Percentiles rank a stretch among this genome's conserved stretches.
Evolutionary conservation across 2,329 filamentous ascomycete species (phyloP).

Genomic region (Aureobasidium pullulans): DNA sequence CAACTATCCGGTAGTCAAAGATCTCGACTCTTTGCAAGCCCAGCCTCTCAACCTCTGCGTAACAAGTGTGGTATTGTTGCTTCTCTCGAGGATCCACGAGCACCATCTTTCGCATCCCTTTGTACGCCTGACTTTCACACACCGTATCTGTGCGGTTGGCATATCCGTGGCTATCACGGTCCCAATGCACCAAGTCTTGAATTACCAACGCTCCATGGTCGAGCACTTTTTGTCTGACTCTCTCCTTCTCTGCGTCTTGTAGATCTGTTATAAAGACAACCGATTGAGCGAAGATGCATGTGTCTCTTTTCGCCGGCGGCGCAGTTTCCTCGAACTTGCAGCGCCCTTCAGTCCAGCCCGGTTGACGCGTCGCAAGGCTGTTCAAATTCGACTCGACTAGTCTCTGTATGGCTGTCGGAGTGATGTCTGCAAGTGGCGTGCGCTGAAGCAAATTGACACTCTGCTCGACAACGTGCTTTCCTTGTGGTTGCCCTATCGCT

Average conservation of each 20-base stretch:
- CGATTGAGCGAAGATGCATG: neutral
- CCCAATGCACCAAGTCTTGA: conserved; percentile 22
- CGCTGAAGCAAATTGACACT: neutral
- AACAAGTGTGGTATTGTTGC: neutral
- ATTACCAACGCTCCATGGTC: conserved; percentile 3
- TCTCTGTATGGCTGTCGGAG: neutral
- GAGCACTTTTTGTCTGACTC: neutral
- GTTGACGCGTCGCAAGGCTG: neutral
- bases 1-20: neutral
- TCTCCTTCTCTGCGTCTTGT: neutral
- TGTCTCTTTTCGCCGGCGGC: neutral
- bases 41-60: neutral
- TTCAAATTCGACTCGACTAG: neutral
- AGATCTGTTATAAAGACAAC: conserved; percentile 3
- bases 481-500: neutral
- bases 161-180: conserved; percentile 23
- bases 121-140: conserved; percentile 27
- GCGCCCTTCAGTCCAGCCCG: neutral
- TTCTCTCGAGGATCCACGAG: conserved; percentile 25
- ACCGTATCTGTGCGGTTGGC: conserved; percentile 18
- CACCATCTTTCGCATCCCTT: conserved; percentile 25
- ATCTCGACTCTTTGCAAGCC: conserved; percentile 3
- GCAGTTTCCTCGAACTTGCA: neutral
- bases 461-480: neutral
- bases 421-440: conserved; percentile 6